These are phyloP conservation scores for Talaromyces stipitatus DNA, from an alignment of 495 filamentous ascomycete species.

Conservation along the genomic window DNA sequence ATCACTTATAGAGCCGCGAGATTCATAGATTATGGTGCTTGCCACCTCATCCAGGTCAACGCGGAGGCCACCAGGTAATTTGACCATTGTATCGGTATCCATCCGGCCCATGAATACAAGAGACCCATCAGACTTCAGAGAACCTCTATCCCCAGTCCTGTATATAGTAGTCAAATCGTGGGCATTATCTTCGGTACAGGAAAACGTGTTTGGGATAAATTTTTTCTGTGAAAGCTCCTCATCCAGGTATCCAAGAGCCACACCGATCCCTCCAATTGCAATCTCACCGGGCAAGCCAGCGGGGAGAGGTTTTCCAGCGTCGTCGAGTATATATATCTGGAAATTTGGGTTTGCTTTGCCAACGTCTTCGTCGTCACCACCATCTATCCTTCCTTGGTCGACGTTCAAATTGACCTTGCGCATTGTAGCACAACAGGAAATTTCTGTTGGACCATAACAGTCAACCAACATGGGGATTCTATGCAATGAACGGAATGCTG, in stretches of 20 bases:
- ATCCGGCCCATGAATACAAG: slow-evolving; percentile 21
- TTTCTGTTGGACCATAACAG: slow-evolving; percentile 27
- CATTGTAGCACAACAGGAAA: slow-evolving; percentile 15
- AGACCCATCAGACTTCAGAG: slow-evolving; percentile 17
- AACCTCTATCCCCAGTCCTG: slow-evolving; percentile 16
- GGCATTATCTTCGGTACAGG: slow-evolving; percentile 9
- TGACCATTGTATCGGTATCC: slow-evolving; percentile 33
- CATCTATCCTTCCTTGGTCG: not conserved
- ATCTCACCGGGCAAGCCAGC: slow-evolving; percentile 39
- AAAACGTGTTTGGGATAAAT: slow-evolving; percentile 29
- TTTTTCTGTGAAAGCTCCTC: slow-evolving; percentile 19
- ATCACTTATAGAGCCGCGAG: slow-evolving; percentile 13
- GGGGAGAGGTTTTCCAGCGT: slow-evolving; percentile 28
- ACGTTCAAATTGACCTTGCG: not conserved
- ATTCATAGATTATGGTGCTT: slow-evolving; percentile 15
- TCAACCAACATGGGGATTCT: slow-evolving; percentile 7
- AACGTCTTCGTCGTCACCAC: no score
- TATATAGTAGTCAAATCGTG: slow-evolving; percentile 23
- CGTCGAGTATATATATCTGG: slow-evolving; percentile 40
- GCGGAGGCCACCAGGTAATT: slow-evolving; percentile 38
- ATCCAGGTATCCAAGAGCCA: slow-evolving; percentile 34
- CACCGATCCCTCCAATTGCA: slow-evolving; percentile 31
- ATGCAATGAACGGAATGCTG: slow-evolving; percentile 15
- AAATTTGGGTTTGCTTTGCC: slow-evolving; percentile 33
- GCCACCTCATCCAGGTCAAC: slow-evolving; percentile 42